These are phyloP conservation scores for Colletotrichum nymphaeae DNA, from an alignment of 2,329 filamentous ascomycete genomes.

Conservation along the genomic window DNA sequence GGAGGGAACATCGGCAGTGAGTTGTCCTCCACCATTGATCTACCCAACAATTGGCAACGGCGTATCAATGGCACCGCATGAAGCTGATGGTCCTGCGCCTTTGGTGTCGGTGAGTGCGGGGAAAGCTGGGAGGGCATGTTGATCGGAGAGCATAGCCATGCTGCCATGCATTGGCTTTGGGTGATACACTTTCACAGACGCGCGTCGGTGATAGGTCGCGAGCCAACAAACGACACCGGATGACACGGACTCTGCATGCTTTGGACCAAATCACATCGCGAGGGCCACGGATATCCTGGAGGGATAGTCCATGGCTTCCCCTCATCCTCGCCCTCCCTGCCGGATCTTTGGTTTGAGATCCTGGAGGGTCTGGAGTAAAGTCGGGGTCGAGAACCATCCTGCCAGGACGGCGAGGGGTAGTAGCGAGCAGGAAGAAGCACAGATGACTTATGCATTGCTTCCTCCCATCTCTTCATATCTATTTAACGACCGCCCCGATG, in stretches of 20 bases:
- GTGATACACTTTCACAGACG: conserved; percentile 20
- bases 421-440: background rate
- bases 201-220: conserved; percentile 33
- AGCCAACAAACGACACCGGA: conserved; percentile 20
- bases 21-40: background rate
- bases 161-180: conserved; percentile 26
- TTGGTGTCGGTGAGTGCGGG: conserved; percentile 16
- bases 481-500: conserved; percentile 27
- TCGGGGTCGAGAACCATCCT: conserved; percentile 27
- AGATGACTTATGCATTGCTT: background rate
- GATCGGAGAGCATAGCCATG: conserved; percentile 31
- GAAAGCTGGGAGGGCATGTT: conserved; percentile 33
- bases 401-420: conserved; percentile 1
- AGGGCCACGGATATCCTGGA: conserved; percentile 5
- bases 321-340: conserved; percentile 17
- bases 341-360: conserved; percentile 23
- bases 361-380: conserved; percentile 30
- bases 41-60: background rate
- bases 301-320: conserved; percentile 23
- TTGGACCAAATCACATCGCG: conserved; percentile 18
- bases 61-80: conserved; percentile 15
- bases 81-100: conserved; percentile 4
- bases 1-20: conserved; percentile 16
- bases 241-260: conserved; percentile 30
- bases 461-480: conserved; percentile 11